These are phyloP conservation scores for Metschnikowia matae DNA, from an alignment of 805 yeast genomes.

Conservation along the genomic window DNA sequence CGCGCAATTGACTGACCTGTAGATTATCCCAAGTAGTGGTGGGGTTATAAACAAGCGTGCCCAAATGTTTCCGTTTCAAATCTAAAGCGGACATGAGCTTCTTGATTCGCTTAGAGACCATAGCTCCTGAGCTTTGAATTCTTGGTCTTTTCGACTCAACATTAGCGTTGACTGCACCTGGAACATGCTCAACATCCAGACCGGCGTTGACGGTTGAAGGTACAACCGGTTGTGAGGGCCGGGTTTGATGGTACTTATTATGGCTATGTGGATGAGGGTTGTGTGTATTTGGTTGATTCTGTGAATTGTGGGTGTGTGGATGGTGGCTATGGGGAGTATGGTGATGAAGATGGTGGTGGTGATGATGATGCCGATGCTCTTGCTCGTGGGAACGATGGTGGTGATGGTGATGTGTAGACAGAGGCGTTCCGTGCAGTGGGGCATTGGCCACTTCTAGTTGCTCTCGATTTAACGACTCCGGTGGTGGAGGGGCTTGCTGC, in stretches of 20 bases:
- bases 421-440: background rate
- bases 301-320: constrained; percentile 13
- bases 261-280: constrained; percentile 13
- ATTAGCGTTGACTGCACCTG: background rate
- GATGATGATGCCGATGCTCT: constrained; percentile 6
- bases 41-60: constrained; percentile 46
- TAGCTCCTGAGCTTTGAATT: constrained; percentile 4
- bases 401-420: constrained; percentile 7
- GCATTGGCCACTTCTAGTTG: background rate
- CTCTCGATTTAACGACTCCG: background rate
- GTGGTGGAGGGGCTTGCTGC: background rate
- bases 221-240: constrained; percentile 12
- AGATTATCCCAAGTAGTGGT: constrained; percentile 47
- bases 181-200: background rate
- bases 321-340: background rate
- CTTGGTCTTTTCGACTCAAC: background rate
- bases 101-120: constrained; percentile 21
- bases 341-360: background rate
- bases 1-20: constrained; percentile 23
- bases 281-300: constrained; percentile 5
- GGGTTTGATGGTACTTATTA: too few species aligned
- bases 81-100: constrained; percentile 18
- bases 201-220: background rate
- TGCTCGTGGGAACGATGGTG: constrained; percentile 9
- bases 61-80: constrained; percentile 29